Conservation (phyloP, 1,284 basidiomycete genomes). For the Anthracocystis panici-leucophaei region DNA sequence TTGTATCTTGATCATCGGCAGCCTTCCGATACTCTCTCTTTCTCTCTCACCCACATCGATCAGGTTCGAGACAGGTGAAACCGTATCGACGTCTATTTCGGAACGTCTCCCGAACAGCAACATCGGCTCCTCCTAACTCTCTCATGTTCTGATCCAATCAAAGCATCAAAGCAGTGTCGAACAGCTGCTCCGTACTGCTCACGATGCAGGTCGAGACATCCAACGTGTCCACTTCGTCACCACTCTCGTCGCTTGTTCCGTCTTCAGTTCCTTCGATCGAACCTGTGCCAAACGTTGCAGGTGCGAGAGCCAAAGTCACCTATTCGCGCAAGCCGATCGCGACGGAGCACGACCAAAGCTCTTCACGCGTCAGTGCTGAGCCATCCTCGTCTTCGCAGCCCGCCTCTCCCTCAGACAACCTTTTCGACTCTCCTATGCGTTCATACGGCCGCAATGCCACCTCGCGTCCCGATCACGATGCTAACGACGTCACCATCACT, state of each 20-base stretch:
- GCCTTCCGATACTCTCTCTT: not conserved
- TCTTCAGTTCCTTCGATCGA: constrained; percentile 48
- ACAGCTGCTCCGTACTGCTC: not conserved
- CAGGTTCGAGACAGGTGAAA: not conserved
- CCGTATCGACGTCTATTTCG: not conserved
- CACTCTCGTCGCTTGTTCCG: constrained; percentile 41
- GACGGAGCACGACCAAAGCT: constrained; percentile 2
- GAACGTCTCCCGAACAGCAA: not conserved
- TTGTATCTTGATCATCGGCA: not conserved
- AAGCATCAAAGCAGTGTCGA: constrained; percentile 1
- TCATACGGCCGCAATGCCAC: constrained; percentile 19
- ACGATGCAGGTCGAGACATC: constrained; percentile 35
- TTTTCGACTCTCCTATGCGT: constrained; percentile 47
- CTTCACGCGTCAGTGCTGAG: not conserved
- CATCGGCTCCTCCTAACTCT: not conserved
- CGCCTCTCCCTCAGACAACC: constrained; percentile 23
- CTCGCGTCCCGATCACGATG: constrained; percentile 12
- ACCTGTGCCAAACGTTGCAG: constrained; percentile 7
- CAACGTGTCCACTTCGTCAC: constrained; percentile 16
- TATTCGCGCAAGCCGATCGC: constrained; percentile 37
- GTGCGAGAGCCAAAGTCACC: constrained; percentile 34
- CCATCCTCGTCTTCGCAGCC: constrained; percentile 36
- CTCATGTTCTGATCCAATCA: constrained; percentile 6
- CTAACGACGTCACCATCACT: constrained; percentile 21
- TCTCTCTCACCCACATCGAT: not conserved